Evolutionary conservation across 441 rosid species (phyloP).

Genomic region (Theobroma grandiflorum): DNA sequence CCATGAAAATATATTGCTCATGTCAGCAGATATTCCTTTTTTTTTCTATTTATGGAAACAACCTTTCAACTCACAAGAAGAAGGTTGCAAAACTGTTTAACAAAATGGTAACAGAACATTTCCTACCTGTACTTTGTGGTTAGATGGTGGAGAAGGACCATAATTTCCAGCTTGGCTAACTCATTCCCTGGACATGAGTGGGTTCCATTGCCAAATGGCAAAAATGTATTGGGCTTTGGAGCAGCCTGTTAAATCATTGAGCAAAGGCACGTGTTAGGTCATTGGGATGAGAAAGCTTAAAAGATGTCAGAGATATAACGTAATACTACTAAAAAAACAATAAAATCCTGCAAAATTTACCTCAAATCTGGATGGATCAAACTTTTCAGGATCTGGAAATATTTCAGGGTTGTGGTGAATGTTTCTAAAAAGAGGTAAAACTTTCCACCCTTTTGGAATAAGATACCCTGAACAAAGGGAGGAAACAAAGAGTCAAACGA

Average conservation of each 20-base stretch:
- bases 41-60: constrained; percentile 33
- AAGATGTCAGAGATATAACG: neutral
- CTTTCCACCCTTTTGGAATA: constrained; percentile 99
- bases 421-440: constrained; percentile 91
- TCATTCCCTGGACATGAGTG: constrained; percentile 98
- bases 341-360: constrained; percentile 38
- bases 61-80: neutral
- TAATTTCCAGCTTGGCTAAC: constrained; percentile 86
- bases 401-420: constrained; percentile 88
- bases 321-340: neutral
- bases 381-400: constrained; percentile 83
- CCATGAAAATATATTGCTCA: constrained; percentile 7
- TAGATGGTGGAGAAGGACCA: constrained; percentile 86
- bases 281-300: neutral
- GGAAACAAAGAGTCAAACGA: neutral
- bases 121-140: constrained; percentile 96
- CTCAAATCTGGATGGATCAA: constrained; percentile 97
- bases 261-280: constrained; percentile 5
- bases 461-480: constrained; percentile 64
- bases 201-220: constrained; percentile 94
- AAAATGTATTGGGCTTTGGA: constrained; percentile 87
- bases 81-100: neutral
- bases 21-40: constrained; percentile 40
- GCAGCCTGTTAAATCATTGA: constrained; percentile 58
- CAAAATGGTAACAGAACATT: neutral